These are phyloP conservation scores for Canavalia ensiformis DNA, from an alignment of 306 rosid species.

Conservation along the genomic window DNA sequence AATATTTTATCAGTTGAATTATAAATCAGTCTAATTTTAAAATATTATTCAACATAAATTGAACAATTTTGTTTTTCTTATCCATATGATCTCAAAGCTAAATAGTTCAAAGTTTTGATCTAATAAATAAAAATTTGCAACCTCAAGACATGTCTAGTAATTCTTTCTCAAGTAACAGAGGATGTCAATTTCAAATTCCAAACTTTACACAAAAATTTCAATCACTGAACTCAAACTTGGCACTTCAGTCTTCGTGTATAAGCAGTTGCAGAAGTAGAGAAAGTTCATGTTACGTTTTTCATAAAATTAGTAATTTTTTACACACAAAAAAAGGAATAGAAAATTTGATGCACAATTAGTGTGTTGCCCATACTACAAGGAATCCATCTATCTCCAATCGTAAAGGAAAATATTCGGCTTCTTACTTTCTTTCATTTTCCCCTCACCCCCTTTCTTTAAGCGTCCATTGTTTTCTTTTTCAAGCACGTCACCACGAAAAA, in stretches of 20 bases:
- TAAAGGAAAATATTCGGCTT: slow-evolving; percentile 36
- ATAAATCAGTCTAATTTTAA: too few species aligned
- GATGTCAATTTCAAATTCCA: neutral
- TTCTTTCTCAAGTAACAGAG: neutral
- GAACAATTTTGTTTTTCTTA: too few species aligned
- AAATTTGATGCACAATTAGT: neutral
- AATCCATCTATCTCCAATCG: slow-evolving; percentile 31
- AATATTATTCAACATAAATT: too few species aligned
- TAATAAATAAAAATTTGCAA: too few species aligned
- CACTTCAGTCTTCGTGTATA: neutral
- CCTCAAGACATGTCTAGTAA: neutral
- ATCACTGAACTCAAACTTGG: neutral
- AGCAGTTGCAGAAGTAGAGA: neutral
- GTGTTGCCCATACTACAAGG: slow-evolving; percentile 28
- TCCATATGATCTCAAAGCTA: too few species aligned
- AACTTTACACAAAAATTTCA: neutral
- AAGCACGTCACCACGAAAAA: neutral
- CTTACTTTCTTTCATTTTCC: slow-evolving; percentile 20
- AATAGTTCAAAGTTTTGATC: too few species aligned
- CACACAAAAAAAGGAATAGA: too few species aligned
- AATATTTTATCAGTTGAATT: too few species aligned
- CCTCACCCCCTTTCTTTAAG: slow-evolving; percentile 22
- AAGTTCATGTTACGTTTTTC: neutral
- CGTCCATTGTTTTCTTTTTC: neutral
- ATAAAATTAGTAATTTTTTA: neutral